phyloP scores from a whole-genome alignment of 2,329 filamentous ascomycete species.

The Aspergillus latus region DNA sequence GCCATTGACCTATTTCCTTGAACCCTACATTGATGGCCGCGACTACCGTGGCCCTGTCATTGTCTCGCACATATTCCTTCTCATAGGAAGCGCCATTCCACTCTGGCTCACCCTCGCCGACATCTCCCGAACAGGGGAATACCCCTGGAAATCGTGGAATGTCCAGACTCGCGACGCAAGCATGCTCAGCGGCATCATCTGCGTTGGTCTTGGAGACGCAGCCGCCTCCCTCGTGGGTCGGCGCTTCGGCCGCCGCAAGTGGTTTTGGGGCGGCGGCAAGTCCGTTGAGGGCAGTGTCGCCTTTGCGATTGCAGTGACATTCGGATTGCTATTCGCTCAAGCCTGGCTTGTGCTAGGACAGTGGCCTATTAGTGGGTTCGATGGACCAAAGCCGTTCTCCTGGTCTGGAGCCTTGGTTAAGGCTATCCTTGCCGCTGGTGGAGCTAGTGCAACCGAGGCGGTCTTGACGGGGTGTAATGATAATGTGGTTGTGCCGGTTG shows the following conservation, averaged over 20 bases:
- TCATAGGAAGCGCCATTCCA: slow-evolving; percentile 92
- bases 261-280: slow-evolving; percentile 96
- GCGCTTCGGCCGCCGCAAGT: slow-evolving; percentile 82
- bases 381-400: slow-evolving; percentile 19
- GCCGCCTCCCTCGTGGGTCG: slow-evolving; percentile 88
- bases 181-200: slow-evolving; percentile 90
- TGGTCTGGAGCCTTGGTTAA: slow-evolving; percentile 52
- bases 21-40: slow-evolving; percentile 90
- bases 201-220: slow-evolving; percentile 92
- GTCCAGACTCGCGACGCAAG: slow-evolving; percentile 71
- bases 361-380: slow-evolving; percentile 52
- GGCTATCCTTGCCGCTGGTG: slow-evolving; percentile 68
- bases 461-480: slow-evolving; percentile 96
- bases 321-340: slow-evolving; percentile 69
- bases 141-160: slow-evolving; percentile 71
- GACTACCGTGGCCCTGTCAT: slow-evolving; percentile 93
- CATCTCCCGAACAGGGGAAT: slow-evolving; percentile 57
- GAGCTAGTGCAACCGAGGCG: slow-evolving; percentile 89
- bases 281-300: slow-evolving; percentile 83
- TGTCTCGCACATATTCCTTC: slow-evolving; percentile 90
- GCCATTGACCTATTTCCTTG: slow-evolving; percentile 80
- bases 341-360: slow-evolving; percentile 74
- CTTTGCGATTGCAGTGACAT: slow-evolving; percentile 75
- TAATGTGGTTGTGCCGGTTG: slow-evolving; percentile 93
- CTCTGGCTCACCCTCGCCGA: slow-evolving; percentile 84